Base-by-base conservation (phyloP, 345 rosid species). In the Rhizophora mangle region DNA sequence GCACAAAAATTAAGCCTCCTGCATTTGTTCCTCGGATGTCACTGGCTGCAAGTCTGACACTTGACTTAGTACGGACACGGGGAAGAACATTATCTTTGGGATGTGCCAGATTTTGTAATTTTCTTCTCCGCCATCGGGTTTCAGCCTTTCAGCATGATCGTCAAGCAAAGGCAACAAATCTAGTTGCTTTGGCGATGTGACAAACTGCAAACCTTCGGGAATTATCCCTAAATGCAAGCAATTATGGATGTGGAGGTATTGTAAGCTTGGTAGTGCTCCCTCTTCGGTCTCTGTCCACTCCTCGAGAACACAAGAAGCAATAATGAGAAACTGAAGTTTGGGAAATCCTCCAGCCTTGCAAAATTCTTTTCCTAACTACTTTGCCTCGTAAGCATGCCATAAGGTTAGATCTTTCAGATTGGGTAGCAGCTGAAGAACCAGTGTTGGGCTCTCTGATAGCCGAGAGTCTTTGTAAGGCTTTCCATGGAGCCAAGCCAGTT, bases 151-250 rank as follows among this genome's bases (percentile, higher is more conserved):
- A 16, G 49, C 70, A 60, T 65, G 81, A 32, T 76, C 82, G 68
- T 80, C 69, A 39, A 72, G 79, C 74, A 83, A 70, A 55, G 84
- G 79, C 68, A 78, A 36, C 72, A 80, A 39, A 52, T 68, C 53
- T 65, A 78, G 39, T 37, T 71, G 70, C 70, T 68, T 71, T 70
- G 80, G 37, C 58, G 81, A 75, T 32, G 81, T 73, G 58, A 83
- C 65, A 39, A 73, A 74, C 72, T 83, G 84, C 72, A 83, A 63
- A 31, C 81, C 84, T 64, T 83, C 86, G 13, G 82, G 81, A 51
- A 78, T 82, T 79, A 73, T 78, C 72, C 72, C 73, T 55, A 74
- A 70, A 16, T 47, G 7, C 58, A 20, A 60, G 68, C 84, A 83
- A 66, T 69, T 70, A 46, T 74, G 86, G 30, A 78, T 26, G 53